phyloP scores from a whole-genome alignment of 148 eudicot species.

The Tetragonia tetragonoides region DNA sequence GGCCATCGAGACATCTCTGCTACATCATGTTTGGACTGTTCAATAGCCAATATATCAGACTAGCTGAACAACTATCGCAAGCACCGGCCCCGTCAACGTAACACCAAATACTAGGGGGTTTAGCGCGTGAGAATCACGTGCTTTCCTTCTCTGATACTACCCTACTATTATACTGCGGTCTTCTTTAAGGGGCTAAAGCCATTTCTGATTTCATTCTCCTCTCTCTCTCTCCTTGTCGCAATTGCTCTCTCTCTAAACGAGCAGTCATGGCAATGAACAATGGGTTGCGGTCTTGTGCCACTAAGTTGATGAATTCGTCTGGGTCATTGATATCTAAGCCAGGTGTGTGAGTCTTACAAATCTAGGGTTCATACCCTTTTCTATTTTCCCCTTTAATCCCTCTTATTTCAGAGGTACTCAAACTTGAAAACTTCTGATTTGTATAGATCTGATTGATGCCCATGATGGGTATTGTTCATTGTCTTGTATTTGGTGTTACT shows the following conservation, averaged over 20 bases:
- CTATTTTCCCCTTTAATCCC: background rate
- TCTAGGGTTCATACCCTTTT: constrained; percentile 17
- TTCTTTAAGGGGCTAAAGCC: background rate
- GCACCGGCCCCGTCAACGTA: too few species aligned
- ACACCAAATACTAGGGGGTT: background rate
- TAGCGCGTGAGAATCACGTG: constrained; percentile 1
- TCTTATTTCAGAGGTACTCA: background rate
- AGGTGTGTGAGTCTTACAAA: constrained; percentile 34
- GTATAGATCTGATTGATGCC: constrained; percentile 10
- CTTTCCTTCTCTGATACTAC: background rate
- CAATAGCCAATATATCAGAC: too few species aligned
- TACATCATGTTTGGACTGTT: too few species aligned
- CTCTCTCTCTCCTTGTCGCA: background rate
- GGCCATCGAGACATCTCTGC: too few species aligned
- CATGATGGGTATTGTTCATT: constrained; percentile 10
- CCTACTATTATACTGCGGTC: background rate
- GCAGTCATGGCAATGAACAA: constrained; percentile 62
- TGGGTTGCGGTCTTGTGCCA: constrained; percentile 56
- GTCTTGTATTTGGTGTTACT: background rate
- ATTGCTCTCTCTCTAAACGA: background rate
- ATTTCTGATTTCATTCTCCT: constrained; percentile 11
- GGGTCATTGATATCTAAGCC: constrained; percentile 49
- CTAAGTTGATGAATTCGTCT: constrained; percentile 52
- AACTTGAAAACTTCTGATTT: background rate
- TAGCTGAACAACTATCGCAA: too few species aligned